Evolutionary conservation across 441 rosid species (phyloP).

Genomic region (Rhodomyrtus psidioides): DNA sequence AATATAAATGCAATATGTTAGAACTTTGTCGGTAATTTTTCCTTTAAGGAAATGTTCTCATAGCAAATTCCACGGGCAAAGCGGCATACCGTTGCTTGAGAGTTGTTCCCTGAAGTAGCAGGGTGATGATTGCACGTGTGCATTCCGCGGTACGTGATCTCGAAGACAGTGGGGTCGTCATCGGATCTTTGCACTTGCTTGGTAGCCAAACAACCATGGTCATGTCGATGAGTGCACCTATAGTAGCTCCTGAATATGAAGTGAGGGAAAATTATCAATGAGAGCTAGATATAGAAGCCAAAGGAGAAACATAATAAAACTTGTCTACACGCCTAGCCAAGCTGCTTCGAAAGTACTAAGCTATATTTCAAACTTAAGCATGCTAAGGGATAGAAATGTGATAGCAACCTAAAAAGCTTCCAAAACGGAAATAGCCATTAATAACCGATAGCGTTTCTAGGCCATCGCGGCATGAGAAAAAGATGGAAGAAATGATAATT

Average conservation of each 20-base stretch:
- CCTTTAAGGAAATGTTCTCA: not conserved
- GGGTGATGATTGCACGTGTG: not conserved
- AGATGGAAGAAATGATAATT: too few relatives aligned
- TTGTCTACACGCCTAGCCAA: not conserved
- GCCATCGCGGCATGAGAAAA: too few relatives aligned
- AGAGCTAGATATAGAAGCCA: not conserved
- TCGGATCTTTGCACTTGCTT: not conserved
- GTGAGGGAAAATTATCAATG: not conserved
- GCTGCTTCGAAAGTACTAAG: not conserved
- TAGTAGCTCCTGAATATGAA: not conserved
- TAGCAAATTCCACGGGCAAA: too few relatives aligned
- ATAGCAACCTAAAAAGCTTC: too few relatives aligned
- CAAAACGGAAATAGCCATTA: too few relatives aligned
- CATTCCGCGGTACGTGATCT: not conserved
- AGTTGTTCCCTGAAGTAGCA: not conserved
- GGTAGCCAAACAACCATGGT: too few relatives aligned
- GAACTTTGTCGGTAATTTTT: too few relatives aligned
- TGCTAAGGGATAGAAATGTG: too few relatives aligned
- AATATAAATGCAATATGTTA: not conserved
- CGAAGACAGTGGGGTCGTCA: not conserved
- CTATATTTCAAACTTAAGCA: not conserved
- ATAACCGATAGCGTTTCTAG: too few relatives aligned
- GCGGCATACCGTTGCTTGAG: not conserved
- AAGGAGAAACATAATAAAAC: not conserved
- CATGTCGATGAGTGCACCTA: too few relatives aligned